Conservation (phyloP, 2,329 filamentous ascomycete genomes). For the Herpotrichia juniperi region DNA sequence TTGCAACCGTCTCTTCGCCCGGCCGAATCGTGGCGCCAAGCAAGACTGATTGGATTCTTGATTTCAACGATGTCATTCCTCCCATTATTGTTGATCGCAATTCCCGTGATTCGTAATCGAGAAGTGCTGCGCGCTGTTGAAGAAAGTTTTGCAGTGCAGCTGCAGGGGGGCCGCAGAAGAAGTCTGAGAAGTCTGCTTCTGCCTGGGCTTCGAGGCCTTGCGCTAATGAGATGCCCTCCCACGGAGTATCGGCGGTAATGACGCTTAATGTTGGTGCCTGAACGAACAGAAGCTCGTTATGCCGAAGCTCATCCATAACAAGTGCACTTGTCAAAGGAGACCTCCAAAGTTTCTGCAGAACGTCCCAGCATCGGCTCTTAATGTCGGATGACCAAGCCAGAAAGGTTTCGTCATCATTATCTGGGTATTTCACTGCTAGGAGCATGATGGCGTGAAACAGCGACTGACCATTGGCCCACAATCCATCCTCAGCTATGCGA, state of each 20-base stretch:
- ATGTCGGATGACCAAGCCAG: constrained; percentile 50
- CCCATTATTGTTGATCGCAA: constrained; percentile 77
- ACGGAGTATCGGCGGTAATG: constrained; percentile 71
- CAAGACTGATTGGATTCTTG: constrained; percentile 65
- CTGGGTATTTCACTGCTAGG: constrained; percentile 72
- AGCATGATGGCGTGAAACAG: constrained; percentile 83
- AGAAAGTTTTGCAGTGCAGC: constrained; percentile 78
- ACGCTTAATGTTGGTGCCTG: constrained; percentile 74
- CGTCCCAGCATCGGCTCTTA: constrained; percentile 55
- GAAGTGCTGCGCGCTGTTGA: constrained; percentile 73
- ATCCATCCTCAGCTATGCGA: constrained; percentile 68
- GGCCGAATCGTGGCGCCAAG: constrained; percentile 75
- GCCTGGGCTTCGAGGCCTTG: constrained; percentile 44
- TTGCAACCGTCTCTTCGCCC: constrained; percentile 68
- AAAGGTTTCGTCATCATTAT: constrained; percentile 56
- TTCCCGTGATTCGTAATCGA: constrained; percentile 87
- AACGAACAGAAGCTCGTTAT: constrained; percentile 79
- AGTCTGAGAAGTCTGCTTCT: constrained; percentile 56
- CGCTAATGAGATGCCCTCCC: constrained; percentile 71
- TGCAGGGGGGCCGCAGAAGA: constrained; percentile 72
- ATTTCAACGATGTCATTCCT: constrained; percentile 62
- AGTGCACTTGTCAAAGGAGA: constrained; percentile 78
- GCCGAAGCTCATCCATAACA: constrained; percentile 79
- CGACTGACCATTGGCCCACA: constrained; percentile 74
- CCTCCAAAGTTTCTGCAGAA: constrained; percentile 82